phyloP scores from a whole-genome alignment of 2,329 filamentous ascomycete genomes.

The Lizonia empirigonia region DNA sequence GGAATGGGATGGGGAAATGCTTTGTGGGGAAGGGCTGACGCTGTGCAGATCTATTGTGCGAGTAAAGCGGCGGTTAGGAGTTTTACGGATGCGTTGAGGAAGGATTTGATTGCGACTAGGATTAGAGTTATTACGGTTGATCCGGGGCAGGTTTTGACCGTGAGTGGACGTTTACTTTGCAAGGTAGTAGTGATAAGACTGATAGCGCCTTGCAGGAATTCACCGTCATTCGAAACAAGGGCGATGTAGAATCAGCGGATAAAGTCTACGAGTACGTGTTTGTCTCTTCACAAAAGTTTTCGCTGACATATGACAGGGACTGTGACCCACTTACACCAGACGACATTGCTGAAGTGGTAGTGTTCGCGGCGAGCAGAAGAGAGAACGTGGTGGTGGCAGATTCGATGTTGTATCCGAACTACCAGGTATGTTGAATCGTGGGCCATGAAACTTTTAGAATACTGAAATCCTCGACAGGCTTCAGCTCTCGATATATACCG shows the following conservation, averaged over 20 bases:
- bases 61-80: conserved; percentile 85
- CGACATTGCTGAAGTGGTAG: conserved; percentile 87
- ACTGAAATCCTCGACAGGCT: background rate
- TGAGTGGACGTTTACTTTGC: too few relatives aligned
- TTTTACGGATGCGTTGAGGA: conserved; percentile 80
- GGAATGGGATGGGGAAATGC: too few relatives aligned
- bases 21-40: too few relatives aligned
- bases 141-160: conserved; percentile 86
- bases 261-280: conserved; percentile 73
- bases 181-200: too few relatives aligned
- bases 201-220: conserved; percentile 62
- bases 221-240: conserved; percentile 80
- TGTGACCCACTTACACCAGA: conserved; percentile 82
- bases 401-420: conserved; percentile 79
- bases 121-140: conserved; percentile 86
- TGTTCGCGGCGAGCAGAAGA: conserved; percentile 77
- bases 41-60: conserved; percentile 69
- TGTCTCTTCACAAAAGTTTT: too few relatives aligned
- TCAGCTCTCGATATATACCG: background rate
- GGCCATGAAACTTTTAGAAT: too few relatives aligned
- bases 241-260: conserved; percentile 84
- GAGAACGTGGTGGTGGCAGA: conserved; percentile 90
- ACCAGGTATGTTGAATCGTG: conserved; percentile 69
- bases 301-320: conserved; percentile 23
- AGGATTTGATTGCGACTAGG: conserved; percentile 76